Conservation (phyloP, 208 protist species). For the Trypanosoma melophagium region DNA sequence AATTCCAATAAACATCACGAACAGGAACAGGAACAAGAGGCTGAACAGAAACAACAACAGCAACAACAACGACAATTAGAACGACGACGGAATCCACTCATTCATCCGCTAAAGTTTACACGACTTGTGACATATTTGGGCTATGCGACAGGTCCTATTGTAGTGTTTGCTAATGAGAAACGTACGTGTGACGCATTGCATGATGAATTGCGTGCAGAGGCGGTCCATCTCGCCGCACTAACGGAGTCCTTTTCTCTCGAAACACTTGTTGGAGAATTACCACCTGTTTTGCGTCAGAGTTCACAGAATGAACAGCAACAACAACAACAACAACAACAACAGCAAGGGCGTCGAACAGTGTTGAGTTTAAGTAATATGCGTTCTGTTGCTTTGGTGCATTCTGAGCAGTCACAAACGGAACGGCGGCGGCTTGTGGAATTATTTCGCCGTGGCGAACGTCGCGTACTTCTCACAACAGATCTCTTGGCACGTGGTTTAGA, state of each 20-base stretch:
- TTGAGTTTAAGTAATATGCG: constrained; percentile 43
- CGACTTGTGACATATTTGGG: constrained; percentile 72
- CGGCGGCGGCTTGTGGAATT: constrained; percentile 93
- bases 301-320: constrained; percentile 1
- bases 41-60: background rate
- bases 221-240: constrained; percentile 38
- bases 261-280: constrained; percentile 48
- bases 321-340: background rate
- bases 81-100: constrained; percentile 30
- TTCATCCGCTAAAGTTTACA: constrained; percentile 75
- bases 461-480: constrained; percentile 99
- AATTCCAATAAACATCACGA: background rate
- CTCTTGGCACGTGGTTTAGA: constrained; percentile 93
- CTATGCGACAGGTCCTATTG: constrained; percentile 50
- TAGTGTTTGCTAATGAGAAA: constrained; percentile 83
- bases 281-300: constrained; percentile 11
- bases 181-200: constrained; percentile 69
- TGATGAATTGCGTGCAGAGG: constrained; percentile 64
- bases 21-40: constrained; percentile 12
- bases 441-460: constrained; percentile 91
- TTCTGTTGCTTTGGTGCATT: constrained; percentile 74
- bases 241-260: constrained; percentile 41
- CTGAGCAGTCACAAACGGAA: constrained; percentile 82
- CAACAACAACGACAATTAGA: constrained; percentile 4
- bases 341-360: constrained; percentile 8